These are phyloP conservation scores for Eucalyptus sp. DNA, from an alignment of 345 rosid species.

Conservation along the genomic window DNA sequence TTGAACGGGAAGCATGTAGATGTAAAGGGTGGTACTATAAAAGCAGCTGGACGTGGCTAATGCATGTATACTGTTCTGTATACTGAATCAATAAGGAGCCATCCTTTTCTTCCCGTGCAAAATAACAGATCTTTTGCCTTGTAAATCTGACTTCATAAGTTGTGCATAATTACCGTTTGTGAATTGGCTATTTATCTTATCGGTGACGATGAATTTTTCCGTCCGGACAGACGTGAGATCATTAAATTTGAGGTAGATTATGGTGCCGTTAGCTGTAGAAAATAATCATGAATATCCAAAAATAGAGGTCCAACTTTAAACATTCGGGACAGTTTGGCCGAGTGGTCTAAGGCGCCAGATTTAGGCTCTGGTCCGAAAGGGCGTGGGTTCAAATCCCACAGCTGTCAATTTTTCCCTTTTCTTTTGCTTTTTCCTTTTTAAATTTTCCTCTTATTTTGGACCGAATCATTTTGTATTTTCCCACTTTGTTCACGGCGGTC, in stretches of 20 bases:
- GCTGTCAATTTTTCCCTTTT: slow-evolving; percentile 33
- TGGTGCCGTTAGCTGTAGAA: rapidly evolving
- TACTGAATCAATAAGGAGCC: neutral
- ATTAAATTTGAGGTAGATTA: rapidly evolving
- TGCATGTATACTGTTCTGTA: neutral
- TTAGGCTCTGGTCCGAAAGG: slow-evolving; percentile 99
- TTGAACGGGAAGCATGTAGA: neutral
- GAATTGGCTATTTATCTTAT: neutral
- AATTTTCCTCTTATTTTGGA: neutral
- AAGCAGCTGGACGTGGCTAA: neutral
- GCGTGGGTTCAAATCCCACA: slow-evolving; percentile 99
- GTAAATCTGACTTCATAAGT: neutral
- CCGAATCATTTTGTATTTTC: neutral
- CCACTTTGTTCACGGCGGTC: neutral
- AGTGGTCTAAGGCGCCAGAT: slow-evolving; percentile 99
- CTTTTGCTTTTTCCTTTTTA: neutral
- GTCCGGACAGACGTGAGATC: neutral
- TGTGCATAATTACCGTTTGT: neutral
- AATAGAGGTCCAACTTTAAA: rapidly evolving
- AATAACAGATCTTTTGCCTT: neutral
- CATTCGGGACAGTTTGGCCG: slow-evolving; percentile 74
- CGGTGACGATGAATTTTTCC: neutral
- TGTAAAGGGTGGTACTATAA: neutral
- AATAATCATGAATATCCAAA: rapidly evolving
- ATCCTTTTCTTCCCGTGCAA: neutral